A percentile compares a stretch with the other conserved stretches of the same genome.
Evolutionary conservation across 2,329 filamentous ascomycete genomes (phyloP).

Genomic region (Neonectria hederae): DNA sequence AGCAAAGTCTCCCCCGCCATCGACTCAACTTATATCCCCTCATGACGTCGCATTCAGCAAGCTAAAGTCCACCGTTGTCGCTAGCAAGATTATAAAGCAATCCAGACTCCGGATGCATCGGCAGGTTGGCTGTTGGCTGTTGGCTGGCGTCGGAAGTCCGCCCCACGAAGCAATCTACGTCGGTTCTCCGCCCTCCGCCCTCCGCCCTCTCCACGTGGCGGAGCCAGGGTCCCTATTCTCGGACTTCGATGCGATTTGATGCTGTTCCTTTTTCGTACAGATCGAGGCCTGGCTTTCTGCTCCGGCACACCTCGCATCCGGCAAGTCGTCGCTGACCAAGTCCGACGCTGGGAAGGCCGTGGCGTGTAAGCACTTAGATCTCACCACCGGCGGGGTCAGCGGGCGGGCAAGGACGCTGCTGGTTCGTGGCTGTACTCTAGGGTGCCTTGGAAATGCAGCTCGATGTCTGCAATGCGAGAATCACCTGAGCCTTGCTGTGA

Average conservation of each 20-base stretch:
- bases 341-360: not conserved
- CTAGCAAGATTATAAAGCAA: not conserved
- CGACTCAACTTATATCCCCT: not conserved
- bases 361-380: conserved; percentile 21
- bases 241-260: not conserved
- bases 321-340: not conserved
- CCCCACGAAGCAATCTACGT: not conserved
- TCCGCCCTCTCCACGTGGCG: not conserved
- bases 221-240: no score
- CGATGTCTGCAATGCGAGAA: not conserved
- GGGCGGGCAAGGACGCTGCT: not conserved
- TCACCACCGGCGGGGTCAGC: not conserved
- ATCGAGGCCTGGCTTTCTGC: not conserved
- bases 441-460: not conserved
- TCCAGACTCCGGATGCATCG: not conserved
- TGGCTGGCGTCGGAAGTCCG: not conserved
- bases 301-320: not conserved
- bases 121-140: not conserved
- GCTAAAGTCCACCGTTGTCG: not conserved
- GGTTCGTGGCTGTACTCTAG: not conserved
- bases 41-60: not conserved
- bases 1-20: not conserved
- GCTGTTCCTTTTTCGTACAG: not conserved
- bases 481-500: not conserved
- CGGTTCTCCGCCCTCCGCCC: not conserved